phyloP scores from a whole-genome alignment of 2,329 filamentous ascomycete species.

The Aspergillus bombycis region DNA sequence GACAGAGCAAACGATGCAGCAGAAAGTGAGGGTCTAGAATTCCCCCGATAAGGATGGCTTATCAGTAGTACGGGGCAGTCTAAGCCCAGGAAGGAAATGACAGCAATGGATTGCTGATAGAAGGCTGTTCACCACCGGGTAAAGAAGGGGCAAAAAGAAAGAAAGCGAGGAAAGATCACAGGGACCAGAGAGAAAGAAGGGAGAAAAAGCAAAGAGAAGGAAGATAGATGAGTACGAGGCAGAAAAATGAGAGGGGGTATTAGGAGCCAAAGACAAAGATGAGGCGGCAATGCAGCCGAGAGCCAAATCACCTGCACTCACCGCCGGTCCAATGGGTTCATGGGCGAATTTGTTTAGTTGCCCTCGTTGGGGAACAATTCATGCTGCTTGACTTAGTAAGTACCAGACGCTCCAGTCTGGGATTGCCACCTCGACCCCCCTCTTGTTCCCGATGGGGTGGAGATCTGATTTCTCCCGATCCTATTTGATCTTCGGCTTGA shows the following conservation, averaged over 20 bases:
- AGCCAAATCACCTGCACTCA: slow-evolving; percentile 24
- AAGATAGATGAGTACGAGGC: slow-evolving; percentile 10
- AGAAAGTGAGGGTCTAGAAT: slow-evolving; percentile 15
- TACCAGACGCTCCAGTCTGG: background rate
- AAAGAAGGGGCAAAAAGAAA: slow-evolving; percentile 11
- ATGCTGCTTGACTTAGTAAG: background rate
- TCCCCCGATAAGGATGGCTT: slow-evolving; percentile 22
- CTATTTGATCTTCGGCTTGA: background rate
- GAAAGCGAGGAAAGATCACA: slow-evolving; percentile 3
- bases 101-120: slow-evolving; percentile 4
- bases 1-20: slow-evolving; percentile 10
- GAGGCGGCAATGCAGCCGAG: slow-evolving; percentile 25
- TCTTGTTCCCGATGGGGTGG: background rate
- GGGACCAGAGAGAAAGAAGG: slow-evolving; percentile 11
- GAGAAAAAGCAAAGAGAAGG: slow-evolving; percentile 10
- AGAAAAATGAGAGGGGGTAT: slow-evolving; percentile 10
- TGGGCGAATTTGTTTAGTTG: background rate
- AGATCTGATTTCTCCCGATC: background rate
- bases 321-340: slow-evolving; percentile 18
- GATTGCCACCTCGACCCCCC: slow-evolving; percentile 2
- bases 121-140: slow-evolving; percentile 8
- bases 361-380: background rate
- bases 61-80: slow-evolving; percentile 15
- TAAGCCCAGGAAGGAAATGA: slow-evolving; percentile 16
- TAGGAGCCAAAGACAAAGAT: slow-evolving; percentile 13